Conservation (phyloP, 164 flowering plant genomes). For the Euptelea pleiosperma region DNA sequence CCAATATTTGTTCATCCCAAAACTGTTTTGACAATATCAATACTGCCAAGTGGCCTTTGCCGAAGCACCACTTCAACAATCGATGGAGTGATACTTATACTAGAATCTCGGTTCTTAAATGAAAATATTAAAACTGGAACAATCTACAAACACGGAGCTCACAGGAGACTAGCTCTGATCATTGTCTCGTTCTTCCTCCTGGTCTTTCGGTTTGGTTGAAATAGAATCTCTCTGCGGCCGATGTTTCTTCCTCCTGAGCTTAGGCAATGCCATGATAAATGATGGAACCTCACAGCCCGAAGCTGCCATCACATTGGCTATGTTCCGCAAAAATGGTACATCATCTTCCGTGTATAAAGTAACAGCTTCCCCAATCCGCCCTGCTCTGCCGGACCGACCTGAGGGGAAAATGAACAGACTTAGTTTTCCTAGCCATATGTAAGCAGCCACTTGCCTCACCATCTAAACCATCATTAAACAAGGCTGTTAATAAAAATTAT, state of each 20-base stretch:
- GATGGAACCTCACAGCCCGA: conserved; percentile 94
- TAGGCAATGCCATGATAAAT: conserved; percentile 63
- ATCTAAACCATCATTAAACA: not conserved
- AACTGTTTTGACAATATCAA: too few relatives aligned
- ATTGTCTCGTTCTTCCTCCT: conserved; percentile 12
- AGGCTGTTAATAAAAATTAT: not conserved
- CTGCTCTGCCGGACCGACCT: conserved; percentile 97
- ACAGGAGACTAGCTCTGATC: not conserved
- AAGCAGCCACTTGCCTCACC: not conserved
- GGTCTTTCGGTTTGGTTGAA: conserved; percentile 32
- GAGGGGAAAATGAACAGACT: conserved; percentile 13
- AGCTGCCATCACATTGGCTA: conserved; percentile 78
- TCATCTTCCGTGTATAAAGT: conserved; percentile 84
- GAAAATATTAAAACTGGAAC: too few relatives aligned
- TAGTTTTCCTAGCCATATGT: conserved; percentile 1
- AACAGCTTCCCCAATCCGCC: conserved; percentile 84
- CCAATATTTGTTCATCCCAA: too few relatives aligned
- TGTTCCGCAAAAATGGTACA: conserved; percentile 65
- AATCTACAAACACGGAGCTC: too few relatives aligned
- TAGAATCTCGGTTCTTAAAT: conserved; percentile 1
- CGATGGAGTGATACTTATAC: not conserved
- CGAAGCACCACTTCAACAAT: not conserved
- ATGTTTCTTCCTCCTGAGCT: conserved; percentile 72
- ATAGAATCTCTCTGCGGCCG: conserved; percentile 74
- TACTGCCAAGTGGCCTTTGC: not conserved